Evolutionary conservation across 2,329 filamentous ascomycete species (phyloP).

Genomic region (Bipolaris victoriae): DNA sequence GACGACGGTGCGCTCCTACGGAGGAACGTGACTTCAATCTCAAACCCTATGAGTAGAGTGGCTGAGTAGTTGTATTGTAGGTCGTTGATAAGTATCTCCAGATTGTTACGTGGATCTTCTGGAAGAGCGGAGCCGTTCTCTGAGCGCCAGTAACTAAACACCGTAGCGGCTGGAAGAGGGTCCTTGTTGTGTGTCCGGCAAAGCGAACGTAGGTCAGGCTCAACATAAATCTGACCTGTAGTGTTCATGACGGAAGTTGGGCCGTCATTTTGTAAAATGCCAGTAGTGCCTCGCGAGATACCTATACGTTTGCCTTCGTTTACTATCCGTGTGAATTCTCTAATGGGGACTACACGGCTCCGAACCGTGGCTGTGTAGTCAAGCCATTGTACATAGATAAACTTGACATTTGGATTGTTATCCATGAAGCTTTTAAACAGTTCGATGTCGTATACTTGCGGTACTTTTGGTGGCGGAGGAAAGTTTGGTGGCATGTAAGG

Average conservation of each 20-base stretch:
- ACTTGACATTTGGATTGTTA: constrained; percentile 62
- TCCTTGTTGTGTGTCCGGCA: constrained; percentile 57
- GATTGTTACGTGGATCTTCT: constrained; percentile 65
- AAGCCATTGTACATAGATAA: constrained; percentile 76
- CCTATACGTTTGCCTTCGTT: constrained; percentile 55
- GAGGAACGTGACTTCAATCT: constrained; percentile 80
- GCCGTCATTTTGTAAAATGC: constrained; percentile 71
- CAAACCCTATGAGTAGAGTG: constrained; percentile 74
- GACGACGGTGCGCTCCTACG: constrained; percentile 48
- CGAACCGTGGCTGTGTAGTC: constrained; percentile 76
- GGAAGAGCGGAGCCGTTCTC: constrained; percentile 58
- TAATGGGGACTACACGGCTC: constrained; percentile 70
- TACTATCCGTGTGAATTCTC: constrained; percentile 49
- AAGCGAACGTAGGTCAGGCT: constrained; percentile 70
- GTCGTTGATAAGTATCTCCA: constrained; percentile 57
- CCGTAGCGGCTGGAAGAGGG: constrained; percentile 63
- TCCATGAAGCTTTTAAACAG: constrained; percentile 57
- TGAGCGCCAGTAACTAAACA: constrained; percentile 70
- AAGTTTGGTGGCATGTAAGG: constrained; percentile 29
- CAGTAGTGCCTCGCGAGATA: constrained; percentile 68
- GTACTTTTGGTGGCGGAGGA: constrained; percentile 37
- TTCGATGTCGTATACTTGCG: constrained; percentile 47
- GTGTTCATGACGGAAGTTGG: constrained; percentile 61
- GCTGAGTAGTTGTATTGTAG: constrained; percentile 61
- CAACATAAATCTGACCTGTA: constrained; percentile 69